Evolutionary conservation across 2,329 filamentous ascomycete species (phyloP).

Genomic region (Colletotrichum lini): DNA sequence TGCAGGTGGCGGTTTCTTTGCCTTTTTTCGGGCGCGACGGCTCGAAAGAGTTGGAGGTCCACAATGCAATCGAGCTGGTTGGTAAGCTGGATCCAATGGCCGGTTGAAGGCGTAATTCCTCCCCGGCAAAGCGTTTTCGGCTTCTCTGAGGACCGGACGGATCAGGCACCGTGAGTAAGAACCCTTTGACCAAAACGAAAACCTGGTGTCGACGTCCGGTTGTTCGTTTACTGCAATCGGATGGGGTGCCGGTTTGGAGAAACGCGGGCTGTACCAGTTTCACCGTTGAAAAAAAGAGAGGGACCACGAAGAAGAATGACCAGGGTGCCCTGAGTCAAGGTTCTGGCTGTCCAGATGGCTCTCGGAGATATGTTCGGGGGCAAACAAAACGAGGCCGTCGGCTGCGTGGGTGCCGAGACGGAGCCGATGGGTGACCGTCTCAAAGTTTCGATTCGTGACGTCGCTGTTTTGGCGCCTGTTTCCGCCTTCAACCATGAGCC

Average conservation of each 20-base stretch:
- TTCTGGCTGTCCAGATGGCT: not conserved
- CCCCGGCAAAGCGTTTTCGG: conserved; percentile 19
- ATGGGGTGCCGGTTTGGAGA: conserved; percentile 14
- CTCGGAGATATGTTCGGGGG: conserved; percentile 3
- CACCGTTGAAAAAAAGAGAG: not conserved
- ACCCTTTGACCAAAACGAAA: not conserved
- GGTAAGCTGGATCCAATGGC: conserved; percentile 3
- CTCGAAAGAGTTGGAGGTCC: conserved; percentile 6
- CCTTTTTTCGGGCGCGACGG: not conserved
- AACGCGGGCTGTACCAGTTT: conserved; percentile 23
- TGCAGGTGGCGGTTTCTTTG: not conserved
- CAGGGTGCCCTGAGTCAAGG: not conserved
- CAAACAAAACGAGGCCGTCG: conserved; percentile 10
- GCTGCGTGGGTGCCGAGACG: conserved; percentile 33
- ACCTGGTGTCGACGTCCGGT: conserved; percentile 12
- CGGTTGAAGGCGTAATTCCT: not conserved
- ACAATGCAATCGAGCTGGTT: conserved; percentile 6
- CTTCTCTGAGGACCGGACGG: conserved; percentile 8
- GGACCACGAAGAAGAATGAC: not conserved
- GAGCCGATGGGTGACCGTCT: conserved; percentile 34
- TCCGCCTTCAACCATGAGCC: not conserved
- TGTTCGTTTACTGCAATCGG: not conserved
- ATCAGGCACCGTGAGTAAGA: conserved; percentile 20
- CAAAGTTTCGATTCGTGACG: conserved; percentile 36
- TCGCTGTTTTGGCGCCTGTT: conserved; percentile 10